These are phyloP conservation scores for Thelonectria blattea DNA, from an alignment of 2,329 filamentous ascomycete species.

Conservation along the genomic window DNA sequence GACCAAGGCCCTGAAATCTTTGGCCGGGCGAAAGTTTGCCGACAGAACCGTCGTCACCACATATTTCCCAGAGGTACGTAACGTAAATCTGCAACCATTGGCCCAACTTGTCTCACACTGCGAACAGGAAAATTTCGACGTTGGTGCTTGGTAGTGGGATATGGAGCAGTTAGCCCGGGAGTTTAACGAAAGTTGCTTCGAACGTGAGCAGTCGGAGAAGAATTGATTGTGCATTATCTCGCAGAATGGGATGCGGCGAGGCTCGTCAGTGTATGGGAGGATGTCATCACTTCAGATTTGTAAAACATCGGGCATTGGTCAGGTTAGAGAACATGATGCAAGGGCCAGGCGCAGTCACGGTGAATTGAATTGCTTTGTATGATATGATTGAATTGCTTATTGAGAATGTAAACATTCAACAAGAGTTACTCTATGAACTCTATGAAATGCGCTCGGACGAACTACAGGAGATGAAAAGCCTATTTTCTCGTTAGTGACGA, in stretches of 20 bases:
- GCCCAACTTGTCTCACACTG: constrained; percentile 40
- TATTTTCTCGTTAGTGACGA: constrained; percentile 30
- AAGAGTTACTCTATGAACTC: neutral
- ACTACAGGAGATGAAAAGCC: neutral
- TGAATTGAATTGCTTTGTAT: constrained; percentile 10
- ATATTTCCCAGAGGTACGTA: constrained; percentile 86
- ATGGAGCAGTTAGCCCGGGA: neutral
- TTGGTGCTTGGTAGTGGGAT: constrained; percentile 75
- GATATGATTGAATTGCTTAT: neutral
- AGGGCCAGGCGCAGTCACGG: constrained; percentile 12
- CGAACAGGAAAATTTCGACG: constrained; percentile 87
- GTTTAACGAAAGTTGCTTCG: neutral
- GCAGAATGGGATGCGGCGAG: constrained; percentile 27
- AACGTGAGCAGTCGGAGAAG: neutral
- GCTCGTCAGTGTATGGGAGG: constrained; percentile 26
- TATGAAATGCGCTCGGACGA: neutral
- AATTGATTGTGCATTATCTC: constrained; percentile 30
- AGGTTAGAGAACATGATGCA: constrained; percentile 16
- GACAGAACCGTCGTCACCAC: constrained; percentile 96
- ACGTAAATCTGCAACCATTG: constrained; percentile 36
- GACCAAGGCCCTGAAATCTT: constrained; percentile 82
- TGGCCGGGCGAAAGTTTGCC: constrained; percentile 94
- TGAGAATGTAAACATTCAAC: neutral
- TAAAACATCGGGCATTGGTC: constrained; percentile 36
- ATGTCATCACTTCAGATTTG: constrained; percentile 35